Base-by-base conservation (phyloP, 2,329 filamentous ascomycete genomes). In the Colletotrichum musae region DNA sequence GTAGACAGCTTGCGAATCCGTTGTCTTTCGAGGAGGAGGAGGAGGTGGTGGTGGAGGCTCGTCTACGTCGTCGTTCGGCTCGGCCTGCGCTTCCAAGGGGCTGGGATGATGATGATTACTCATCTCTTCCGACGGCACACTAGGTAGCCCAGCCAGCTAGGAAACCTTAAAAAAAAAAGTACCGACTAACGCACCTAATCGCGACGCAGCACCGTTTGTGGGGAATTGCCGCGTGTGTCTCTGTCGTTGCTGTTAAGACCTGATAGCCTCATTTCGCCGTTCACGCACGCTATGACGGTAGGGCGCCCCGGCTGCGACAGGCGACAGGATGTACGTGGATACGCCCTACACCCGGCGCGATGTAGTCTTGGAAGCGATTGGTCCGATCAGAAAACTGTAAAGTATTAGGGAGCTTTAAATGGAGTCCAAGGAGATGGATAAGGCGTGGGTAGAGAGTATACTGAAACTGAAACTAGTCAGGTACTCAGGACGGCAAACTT, bases 31-130 rank as follows among this genome's bases (percentile, higher is more conserved):
- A 24, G 21, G 21, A 24, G 15, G 57, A 21, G 9, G 16, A 47
- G 2, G 52, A 24, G 13, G 16, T 26, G 26, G 18, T 47, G 61
- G 66, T 45, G 54, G 61, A 45, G 62, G 56, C 24, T 69, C 56
- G 43, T 67, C 51, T 18, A 66, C 5, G 26, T 61, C 62, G 26
- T 60, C 51, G 43, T 50, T 62, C 41, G 54, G 39, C 48, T 69
- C 66, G 48, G 62, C 24, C 32, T 52, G 66, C 39, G 61, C 45
- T 43, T 66, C 61, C 61, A 66, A 26, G n/a, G 48, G 36, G 48
- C 54, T 65, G 62, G 61, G n/a, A 66, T 50, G 66, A 54, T 28
- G 13, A 52, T 43, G 67, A 69, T 69, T 69, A 69, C 67, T 69
- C 62, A 69, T 69, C 64, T 66, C 62, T 39, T 18, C 67, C 62